A percentile compares a stretch with the other conserved stretches of the same genome.
phyloP scores from a whole-genome alignment of 441 rosid genomes.

The Caryocar brasiliense region DNA sequence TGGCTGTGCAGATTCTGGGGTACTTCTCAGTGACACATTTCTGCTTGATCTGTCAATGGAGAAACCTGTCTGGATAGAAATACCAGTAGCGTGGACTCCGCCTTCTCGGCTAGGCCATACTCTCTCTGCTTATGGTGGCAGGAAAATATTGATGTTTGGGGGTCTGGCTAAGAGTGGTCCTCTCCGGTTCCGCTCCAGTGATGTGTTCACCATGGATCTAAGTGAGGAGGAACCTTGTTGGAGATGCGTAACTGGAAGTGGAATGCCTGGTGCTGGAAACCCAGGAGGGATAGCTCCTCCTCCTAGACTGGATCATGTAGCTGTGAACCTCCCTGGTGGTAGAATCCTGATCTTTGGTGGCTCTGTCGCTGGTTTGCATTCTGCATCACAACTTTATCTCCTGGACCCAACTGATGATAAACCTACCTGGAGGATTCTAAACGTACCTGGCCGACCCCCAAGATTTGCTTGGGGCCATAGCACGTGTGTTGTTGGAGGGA shows the following conservation, averaged over 20 bases:
- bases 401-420: conserved; percentile 88
- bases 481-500: conserved; percentile 93
- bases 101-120: conserved; percentile 92
- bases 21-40: conserved; percentile 81
- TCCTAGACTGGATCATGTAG: conserved; percentile 90
- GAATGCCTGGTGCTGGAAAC: conserved; percentile 84
- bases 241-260: conserved; percentile 71
- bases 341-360: conserved; percentile 90
- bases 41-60: conserved; percentile 85
- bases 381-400: conserved; percentile 82
- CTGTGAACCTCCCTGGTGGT: conserved; percentile 81
- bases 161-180: conserved; percentile 87
- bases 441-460: conserved; percentile 80
- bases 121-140: conserved; percentile 70
- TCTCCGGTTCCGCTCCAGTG: conserved; percentile 81
- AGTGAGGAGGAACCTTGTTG: conserved; percentile 83
- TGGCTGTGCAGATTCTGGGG: conserved; percentile 96
- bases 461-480: conserved; percentile 97
- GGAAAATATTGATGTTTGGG: conserved; percentile 88
- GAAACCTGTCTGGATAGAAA: conserved; percentile 86
- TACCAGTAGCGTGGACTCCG: conserved; percentile 82
- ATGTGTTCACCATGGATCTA: conserved; percentile 86
- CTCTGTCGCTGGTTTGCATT: conserved; percentile 87
- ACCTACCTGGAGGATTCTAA: conserved; percentile 85
- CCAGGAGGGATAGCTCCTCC: conserved; percentile 80